Base-by-base conservation (phyloP, 1,284 basidiomycete species). In the Cryptococcus sp. region DNA sequence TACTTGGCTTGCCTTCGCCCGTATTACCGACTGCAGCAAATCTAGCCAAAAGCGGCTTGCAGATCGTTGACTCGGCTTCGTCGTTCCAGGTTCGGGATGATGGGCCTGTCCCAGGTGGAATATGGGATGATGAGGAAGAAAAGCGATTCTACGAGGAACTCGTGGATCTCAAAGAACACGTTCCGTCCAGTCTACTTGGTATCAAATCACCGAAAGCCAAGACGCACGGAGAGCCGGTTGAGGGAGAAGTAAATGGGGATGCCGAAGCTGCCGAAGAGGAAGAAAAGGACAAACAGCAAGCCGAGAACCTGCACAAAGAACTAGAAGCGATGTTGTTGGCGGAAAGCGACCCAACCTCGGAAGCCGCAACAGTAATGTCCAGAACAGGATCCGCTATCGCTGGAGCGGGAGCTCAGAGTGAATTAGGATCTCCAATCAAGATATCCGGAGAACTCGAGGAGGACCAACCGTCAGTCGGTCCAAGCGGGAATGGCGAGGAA, bases 91-190 rank as follows among this genome's bases (percentile, higher is more conserved):
- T 85, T 16, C 79, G 81, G 2, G 79, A 83, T 1, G 82, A 88
- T 45, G 78, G 80, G 4, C 51, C 62, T 14, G 70, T 79, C 14
- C 75, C 80, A 5, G 85, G 86, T 2, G 87, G 90, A 2, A 94
- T 97, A 66, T 99, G 96, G 96, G 91, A 93, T 69, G 96, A 98
- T 64, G 96, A 98, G 58, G 96, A 98, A 74, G 92, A 98, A 69
- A 81, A 88, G 39, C 80, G 85, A 46, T 98, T 97, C 76, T 98
- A 88, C 68, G 93, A 98, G 70, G 91, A 98, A 57, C 78, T 97
- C 31, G 82, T 90, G 49, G 94, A 98, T 69, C 75, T 98, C 41
- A 86, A 86, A 55, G 91, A 94, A 55, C 87, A 91, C 53, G 90
- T 98, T 0, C 96, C 96, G 0, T 85, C 83, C 46, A 84, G 84